A percentile compares a stretch with the other conserved stretches of the same genome.
phyloP scores from a whole-genome alignment of 768 basidiomycete species.

The Termitomyces sp. region DNA sequence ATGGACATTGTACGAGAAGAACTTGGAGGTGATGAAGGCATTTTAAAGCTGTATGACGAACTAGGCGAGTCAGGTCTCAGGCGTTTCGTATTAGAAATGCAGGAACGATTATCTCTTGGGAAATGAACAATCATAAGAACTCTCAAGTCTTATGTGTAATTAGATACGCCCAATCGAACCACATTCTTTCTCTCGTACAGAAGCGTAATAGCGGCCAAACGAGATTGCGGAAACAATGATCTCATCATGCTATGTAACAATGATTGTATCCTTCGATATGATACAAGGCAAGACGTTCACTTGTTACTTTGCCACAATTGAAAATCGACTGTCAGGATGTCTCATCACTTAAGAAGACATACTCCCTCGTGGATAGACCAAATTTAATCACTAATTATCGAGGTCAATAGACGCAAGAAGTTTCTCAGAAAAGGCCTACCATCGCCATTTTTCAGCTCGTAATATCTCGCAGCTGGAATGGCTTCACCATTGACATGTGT shows the following conservation, averaged over 20 bases:
- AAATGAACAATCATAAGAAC: too few relatives aligned
- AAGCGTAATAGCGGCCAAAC: neutral
- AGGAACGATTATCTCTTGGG: neutral
- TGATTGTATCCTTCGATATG: neutral
- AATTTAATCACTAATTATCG: constrained; percentile 74
- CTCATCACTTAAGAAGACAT: constrained; percentile 82
- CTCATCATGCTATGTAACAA: neutral
- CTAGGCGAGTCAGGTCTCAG: neutral
- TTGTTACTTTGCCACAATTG: neutral
- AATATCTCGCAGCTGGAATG: constrained; percentile 84
- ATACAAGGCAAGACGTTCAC: too few relatives aligned
- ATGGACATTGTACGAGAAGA: constrained; percentile 39
- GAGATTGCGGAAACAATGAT: too few relatives aligned
- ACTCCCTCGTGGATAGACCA: constrained; percentile 75
- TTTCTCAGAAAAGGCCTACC: constrained; percentile 37
- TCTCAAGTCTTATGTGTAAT: too few relatives aligned
- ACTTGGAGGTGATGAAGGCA: constrained; percentile 41
- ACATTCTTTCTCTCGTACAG: too few relatives aligned
- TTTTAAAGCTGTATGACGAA: constrained; percentile 29
- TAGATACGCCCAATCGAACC: too few relatives aligned
- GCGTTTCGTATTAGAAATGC: neutral
- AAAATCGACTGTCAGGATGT: constrained; percentile 27
- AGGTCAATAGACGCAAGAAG: neutral
- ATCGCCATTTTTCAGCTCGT: constrained; percentile 74
- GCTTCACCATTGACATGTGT: constrained; percentile 85